phyloP scores from a whole-genome alignment of 2,329 filamentous ascomycete species.

The Monilinia fructicola region DNA sequence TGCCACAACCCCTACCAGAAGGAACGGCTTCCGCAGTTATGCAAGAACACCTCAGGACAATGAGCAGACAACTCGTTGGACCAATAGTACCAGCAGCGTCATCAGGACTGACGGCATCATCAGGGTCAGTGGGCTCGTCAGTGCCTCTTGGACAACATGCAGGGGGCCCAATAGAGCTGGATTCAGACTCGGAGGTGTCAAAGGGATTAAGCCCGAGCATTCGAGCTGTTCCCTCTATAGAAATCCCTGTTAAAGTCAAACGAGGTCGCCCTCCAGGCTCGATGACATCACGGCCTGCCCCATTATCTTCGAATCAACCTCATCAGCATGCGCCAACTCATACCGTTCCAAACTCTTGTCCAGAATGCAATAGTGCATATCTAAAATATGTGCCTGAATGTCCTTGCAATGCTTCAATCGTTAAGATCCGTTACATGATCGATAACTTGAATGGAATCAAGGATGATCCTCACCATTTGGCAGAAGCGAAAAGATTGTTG shows the following conservation, averaged over 20 bases:
- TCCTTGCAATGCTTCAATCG: not conserved
- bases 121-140: not conserved
- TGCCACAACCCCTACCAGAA: not conserved
- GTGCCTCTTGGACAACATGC: not conserved
- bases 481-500: not conserved
- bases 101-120: not conserved
- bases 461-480: not conserved
- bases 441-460: constrained; percentile 14
- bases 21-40: not conserved
- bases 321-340: not conserved
- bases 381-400: constrained; percentile 1
- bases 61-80: not conserved
- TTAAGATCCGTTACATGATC: constrained; percentile 12
- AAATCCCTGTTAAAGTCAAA: constrained; percentile 9
- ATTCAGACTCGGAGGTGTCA: not conserved
- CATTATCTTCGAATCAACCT: not conserved
- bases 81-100: not conserved
- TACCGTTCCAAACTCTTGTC: not conserved
- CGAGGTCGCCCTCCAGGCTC: constrained; percentile 9
- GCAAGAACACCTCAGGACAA: not conserved
- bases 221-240: not conserved
- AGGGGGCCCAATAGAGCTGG: not conserved
- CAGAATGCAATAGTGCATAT: not conserved
- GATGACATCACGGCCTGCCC: not conserved
- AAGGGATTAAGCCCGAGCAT: not conserved